These are phyloP conservation scores for Osmozyma mogii DNA, from an alignment of 805 yeast genomes.

Conservation along the genomic window DNA sequence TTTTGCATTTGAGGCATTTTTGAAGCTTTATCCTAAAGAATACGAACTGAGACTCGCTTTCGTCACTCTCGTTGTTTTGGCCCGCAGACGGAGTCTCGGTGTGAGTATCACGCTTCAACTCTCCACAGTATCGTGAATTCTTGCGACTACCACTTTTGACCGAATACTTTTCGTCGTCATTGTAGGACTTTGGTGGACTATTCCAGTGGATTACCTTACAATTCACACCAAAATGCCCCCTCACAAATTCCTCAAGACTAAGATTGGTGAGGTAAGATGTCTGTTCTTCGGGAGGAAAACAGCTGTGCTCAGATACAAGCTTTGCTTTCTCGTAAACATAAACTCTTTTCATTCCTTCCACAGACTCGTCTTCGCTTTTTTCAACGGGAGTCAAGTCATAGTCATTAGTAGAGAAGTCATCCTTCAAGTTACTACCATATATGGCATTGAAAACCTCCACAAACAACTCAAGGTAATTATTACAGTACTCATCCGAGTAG, in stretches of 20 bases:
- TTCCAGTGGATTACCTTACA: too few relatives aligned
- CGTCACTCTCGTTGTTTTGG: not conserved
- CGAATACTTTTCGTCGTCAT: too few relatives aligned
- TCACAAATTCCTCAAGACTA: too few relatives aligned
- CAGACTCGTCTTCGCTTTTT: conserved; percentile 2
- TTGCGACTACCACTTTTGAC: too few relatives aligned
- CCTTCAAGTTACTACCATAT: conserved; percentile 7
- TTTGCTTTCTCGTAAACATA: not conserved
- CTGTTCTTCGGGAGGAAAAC: conserved; percentile 8
- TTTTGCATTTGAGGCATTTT: not conserved
- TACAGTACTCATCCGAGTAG: conserved; percentile 9
- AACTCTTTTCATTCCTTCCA: conserved; percentile 1
- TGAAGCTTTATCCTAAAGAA: not conserved
- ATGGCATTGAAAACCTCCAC: conserved; percentile 11
- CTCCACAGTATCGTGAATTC: too few relatives aligned
- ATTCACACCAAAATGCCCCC: too few relatives aligned
- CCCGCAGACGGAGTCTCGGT: too few relatives aligned
- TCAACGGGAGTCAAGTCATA: conserved; percentile 8
- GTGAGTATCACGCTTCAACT: too few relatives aligned
- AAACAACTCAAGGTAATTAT: conserved; percentile 11
- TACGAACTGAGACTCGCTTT: not conserved
- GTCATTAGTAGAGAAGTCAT: conserved; percentile 2
- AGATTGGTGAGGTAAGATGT: conserved; percentile 2
- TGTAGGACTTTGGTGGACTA: too few relatives aligned
- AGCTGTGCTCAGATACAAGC: conserved; percentile 4